phyloP scores from a whole-genome alignment of 2,329 filamentous ascomycete species.

The Rosellinia necatrix region DNA sequence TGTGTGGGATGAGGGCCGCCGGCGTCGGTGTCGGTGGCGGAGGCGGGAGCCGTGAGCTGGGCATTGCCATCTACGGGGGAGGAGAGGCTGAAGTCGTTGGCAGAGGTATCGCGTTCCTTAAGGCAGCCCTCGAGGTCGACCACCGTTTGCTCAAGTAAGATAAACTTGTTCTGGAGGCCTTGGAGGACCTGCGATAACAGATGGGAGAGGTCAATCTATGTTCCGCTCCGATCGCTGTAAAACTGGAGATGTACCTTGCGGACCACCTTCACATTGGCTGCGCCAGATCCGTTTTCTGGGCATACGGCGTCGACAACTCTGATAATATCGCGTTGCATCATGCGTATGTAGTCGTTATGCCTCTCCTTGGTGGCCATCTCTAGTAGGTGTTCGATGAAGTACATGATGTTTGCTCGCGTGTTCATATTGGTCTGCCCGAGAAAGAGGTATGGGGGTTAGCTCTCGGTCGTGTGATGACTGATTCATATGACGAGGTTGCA shows the following conservation, averaged over 20 bases:
- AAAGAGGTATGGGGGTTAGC: slow-evolving; percentile 9
- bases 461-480: too few species aligned
- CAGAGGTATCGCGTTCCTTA: slow-evolving; percentile 73
- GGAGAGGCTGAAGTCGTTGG: slow-evolving; percentile 58
- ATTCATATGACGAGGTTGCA: neutral
- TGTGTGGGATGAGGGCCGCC: slow-evolving; percentile 34
- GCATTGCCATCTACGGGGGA: slow-evolving; percentile 52
- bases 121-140: slow-evolving; percentile 81
- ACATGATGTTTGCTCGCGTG: slow-evolving; percentile 97
- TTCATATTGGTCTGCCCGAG: slow-evolving; percentile 83
- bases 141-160: slow-evolving; percentile 76
- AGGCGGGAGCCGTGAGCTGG: slow-evolving; percentile 40
- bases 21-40: slow-evolving; percentile 41
- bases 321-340: slow-evolving; percentile 94
- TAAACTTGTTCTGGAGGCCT: slow-evolving; percentile 70
- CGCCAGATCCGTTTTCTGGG: slow-evolving; percentile 82
- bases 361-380: slow-evolving; percentile 80
- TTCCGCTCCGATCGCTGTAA: neutral
- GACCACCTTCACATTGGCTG: slow-evolving; percentile 92
- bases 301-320: slow-evolving; percentile 91
- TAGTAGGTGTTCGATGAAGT: slow-evolving; percentile 94
- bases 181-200: slow-evolving; percentile 63
- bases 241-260: slow-evolving; percentile 64
- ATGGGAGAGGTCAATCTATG: slow-evolving; percentile 11
- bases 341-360: slow-evolving; percentile 81